Evolutionary conservation across 805 yeast genomes (phyloP).

Genomic region (Grigorovia humatica): DNA sequence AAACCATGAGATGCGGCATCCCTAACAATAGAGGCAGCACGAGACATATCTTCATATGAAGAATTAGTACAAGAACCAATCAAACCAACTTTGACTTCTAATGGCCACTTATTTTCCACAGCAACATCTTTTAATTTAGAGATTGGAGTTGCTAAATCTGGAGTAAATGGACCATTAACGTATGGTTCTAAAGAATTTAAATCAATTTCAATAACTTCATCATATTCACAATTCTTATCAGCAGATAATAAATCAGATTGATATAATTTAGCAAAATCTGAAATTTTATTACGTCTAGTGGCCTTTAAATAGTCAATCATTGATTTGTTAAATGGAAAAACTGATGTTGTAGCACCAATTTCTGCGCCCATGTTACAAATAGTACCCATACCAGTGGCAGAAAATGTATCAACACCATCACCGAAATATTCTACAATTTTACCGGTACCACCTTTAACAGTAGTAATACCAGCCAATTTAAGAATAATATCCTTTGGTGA

Average conservation of each 20-base stretch:
- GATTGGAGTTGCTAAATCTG: conserved; percentile 93
- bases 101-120: conserved; percentile 82
- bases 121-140: conserved; percentile 81
- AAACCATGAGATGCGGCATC: conserved; percentile 89
- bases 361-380: conserved; percentile 99
- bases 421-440: conserved; percentile 93
- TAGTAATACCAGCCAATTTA: conserved; percentile 84
- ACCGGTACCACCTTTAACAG: conserved; percentile 98
- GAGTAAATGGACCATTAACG: conserved; percentile 96
- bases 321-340: conserved; percentile 90
- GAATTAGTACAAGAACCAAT: conserved; percentile 99
- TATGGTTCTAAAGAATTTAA: conserved; percentile 86
- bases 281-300: conserved; percentile 77
- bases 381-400: conserved; percentile 98
- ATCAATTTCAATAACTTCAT: conserved; percentile 85
- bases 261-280: conserved; percentile 67
- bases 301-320: conserved; percentile 80
- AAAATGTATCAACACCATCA: conserved; percentile 83
- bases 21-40: conserved; percentile 85
- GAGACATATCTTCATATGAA: conserved; percentile 95
- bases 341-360: conserved; percentile 96
- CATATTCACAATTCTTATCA: conserved; percentile 89
- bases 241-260: conserved; percentile 64
- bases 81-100: conserved; percentile 84
- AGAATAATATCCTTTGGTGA: conserved; percentile 94